Conservation (phyloP, 1,284 basidiomycete species). For the Tilletia walkeri region DNA sequence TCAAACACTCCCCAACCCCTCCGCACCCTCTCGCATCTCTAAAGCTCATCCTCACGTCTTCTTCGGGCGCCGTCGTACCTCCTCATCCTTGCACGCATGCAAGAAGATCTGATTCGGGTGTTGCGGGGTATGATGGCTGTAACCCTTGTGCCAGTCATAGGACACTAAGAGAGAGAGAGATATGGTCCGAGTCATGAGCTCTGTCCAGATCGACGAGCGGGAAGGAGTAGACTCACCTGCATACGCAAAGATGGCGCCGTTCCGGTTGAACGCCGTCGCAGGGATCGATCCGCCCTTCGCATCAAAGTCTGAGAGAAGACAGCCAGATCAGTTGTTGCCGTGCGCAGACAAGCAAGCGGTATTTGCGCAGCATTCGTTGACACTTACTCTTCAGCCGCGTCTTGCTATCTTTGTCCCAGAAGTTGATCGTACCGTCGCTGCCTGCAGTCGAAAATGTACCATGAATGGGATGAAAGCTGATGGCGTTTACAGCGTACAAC, state of each 20-base stretch:
- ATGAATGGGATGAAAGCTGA: constrained; percentile 84
- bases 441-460: constrained; percentile 94
- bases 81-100: constrained; percentile 29
- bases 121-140: constrained; percentile 36
- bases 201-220: not conserved
- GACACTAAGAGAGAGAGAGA: constrained; percentile 25
- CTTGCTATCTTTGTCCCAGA: constrained; percentile 81
- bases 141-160: constrained; percentile 55
- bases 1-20: too few relatives aligned
- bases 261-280: constrained; percentile 48
- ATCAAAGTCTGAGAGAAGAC: constrained; percentile 38
- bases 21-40: too few relatives aligned
- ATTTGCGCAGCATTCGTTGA: not conserved
- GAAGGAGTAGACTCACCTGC: constrained; percentile 26
- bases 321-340: not conserved
- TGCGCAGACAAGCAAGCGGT: too few relatives aligned
- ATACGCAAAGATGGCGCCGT: constrained; percentile 52
- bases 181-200: not conserved
- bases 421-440: constrained; percentile 58
- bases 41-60: not conserved
- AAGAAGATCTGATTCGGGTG: constrained; percentile 35
- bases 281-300: constrained; percentile 50
- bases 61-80: constrained; percentile 23
- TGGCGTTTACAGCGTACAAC: constrained; percentile 87
- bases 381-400: constrained; percentile 79